Evolutionary conservation across 23 red algal genomes (phyloP), one percentile per base, ranked within the genome.

Genomic region (Agarophyton chilense): DNA sequence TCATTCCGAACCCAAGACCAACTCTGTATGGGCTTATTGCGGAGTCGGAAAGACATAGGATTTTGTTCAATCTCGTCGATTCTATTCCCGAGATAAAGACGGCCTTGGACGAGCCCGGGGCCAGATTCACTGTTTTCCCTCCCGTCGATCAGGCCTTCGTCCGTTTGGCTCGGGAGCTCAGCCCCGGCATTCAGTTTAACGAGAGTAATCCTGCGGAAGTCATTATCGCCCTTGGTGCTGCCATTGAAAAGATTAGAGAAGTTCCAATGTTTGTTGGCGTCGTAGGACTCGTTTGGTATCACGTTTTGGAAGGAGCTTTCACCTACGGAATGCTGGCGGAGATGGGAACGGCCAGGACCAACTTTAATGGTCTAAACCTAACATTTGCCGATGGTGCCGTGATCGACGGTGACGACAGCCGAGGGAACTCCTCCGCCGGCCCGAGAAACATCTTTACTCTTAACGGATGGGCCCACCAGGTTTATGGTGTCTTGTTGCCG

Each of bases 101-200:
- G 1, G 14, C 28, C 13, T 77, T 92, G 28, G 77, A 47, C 41
- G 26, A 70, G 25, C 56, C 44, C 12, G 42, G 34, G n/a, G 77
- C 66, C 2, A 31, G 77, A 13, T 42, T 92, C 40, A 92, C 88
- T 29, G 24, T 92, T 47, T 83, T 92, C 67, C 76, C 88, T 21
- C 88, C 88, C 26, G 57, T 55, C 3, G 58, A 92, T 44, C 21
- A 41, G 16, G 88, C 88, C 21, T 92, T 92, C 65, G 25, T 61
- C 63, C 43, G n/a, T 18, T 62, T 83, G 0, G 41, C 77, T 61
- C 26, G 41, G n/a, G 1, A 1, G 28, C 58, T 92, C 55, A 50
- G 49, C 18, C 76, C 73, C 19, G 76, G 63, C 53, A n/a, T 57
- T 3, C 7, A n/a, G 41, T 16, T 52, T 41, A 62, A 74, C 46